Evolutionary conservation across 306 rosid genomes (phyloP).

Genomic region (Ochetophila trinervis): DNA sequence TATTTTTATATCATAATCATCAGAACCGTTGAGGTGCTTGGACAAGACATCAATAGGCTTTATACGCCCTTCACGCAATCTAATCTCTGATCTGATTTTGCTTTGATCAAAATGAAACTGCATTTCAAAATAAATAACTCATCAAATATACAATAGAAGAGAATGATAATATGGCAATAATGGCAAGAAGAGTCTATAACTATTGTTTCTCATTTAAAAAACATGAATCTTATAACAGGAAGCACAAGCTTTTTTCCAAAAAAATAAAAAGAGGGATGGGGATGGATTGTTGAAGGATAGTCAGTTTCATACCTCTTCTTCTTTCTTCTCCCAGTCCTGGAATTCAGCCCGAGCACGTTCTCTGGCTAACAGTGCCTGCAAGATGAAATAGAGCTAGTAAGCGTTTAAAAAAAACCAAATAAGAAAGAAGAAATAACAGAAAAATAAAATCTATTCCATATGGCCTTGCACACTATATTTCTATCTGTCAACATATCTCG

Average conservation of each 20-base stretch:
- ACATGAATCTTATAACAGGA: slow-evolving; percentile 5
- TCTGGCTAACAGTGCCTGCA: slow-evolving; percentile 88
- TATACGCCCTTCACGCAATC: slow-evolving; percentile 95
- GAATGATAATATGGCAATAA: slow-evolving; percentile 6
- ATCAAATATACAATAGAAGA: slow-evolving; percentile 18
- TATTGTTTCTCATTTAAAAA: not conserved
- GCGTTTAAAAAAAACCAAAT: slow-evolving; percentile 10
- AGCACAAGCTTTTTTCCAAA: not conserved
- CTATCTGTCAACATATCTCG: slow-evolving; percentile 17
- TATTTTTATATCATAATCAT: slow-evolving; percentile 82
- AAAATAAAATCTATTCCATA: not conserved
- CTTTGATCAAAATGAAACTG: slow-evolving; percentile 99
- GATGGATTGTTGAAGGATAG: not conserved
- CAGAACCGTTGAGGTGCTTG: slow-evolving; percentile 81
- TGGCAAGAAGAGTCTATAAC: not conserved
- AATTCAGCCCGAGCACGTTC: slow-evolving; percentile 98
- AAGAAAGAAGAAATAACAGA: not conserved
- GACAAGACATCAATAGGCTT: slow-evolving; percentile 87
- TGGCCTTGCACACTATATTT: not conserved
- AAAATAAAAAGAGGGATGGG: not conserved
- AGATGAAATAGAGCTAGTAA: slow-evolving; percentile 26
- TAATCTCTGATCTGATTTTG: slow-evolving; percentile 92
- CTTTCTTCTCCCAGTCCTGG: slow-evolving; percentile 99
- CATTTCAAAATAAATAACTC: slow-evolving; percentile 21
- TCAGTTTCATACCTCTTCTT: slow-evolving; percentile 71